A percentile compares a stretch with the other conserved stretches of the same genome.
These are phyloP conservation scores for Wickerhamiella australiensis DNA, from an alignment of 805 yeast genomes.

Conservation along the genomic window DNA sequence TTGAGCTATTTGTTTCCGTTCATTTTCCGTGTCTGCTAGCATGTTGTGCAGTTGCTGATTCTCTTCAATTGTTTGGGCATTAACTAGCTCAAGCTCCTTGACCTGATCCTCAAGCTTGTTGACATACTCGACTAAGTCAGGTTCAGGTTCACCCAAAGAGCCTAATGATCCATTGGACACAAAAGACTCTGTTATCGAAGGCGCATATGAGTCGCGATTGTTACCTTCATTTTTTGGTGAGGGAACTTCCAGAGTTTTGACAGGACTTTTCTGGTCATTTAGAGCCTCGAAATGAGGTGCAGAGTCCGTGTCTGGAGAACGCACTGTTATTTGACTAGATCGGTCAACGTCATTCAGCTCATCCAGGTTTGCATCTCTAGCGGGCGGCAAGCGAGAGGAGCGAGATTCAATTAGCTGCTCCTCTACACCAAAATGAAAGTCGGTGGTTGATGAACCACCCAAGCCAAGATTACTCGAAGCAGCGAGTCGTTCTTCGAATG, in stretches of 20 bases:
- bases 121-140: slow-evolving; percentile 32
- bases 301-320: neutral
- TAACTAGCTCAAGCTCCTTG: slow-evolving; percentile 22
- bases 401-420: slow-evolving; percentile 12
- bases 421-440: slow-evolving; percentile 10
- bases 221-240: neutral
- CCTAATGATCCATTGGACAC: slow-evolving; percentile 2
- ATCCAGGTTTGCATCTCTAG: neutral
- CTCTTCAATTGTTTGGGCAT: slow-evolving; percentile 21
- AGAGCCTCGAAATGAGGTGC: neutral
- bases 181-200: neutral
- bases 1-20: slow-evolving; percentile 11
- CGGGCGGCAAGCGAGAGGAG: slow-evolving; percentile 5
- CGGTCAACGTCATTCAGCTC: neutral
- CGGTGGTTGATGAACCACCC: neutral
- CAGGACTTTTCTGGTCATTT: neutral
- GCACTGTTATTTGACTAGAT: neutral
- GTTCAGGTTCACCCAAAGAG: neutral
- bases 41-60: slow-evolving; percentile 25
- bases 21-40: slow-evolving; percentile 16
- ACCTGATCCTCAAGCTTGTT: slow-evolving; percentile 23
- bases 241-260: neutral
- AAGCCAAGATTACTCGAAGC: slow-evolving; percentile 1
- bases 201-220: neutral
- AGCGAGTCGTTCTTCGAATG: slow-evolving; percentile 8